Conservation (phyloP, 148 eudicot genomes). For the Heliamphora exappendiculata region DNA sequence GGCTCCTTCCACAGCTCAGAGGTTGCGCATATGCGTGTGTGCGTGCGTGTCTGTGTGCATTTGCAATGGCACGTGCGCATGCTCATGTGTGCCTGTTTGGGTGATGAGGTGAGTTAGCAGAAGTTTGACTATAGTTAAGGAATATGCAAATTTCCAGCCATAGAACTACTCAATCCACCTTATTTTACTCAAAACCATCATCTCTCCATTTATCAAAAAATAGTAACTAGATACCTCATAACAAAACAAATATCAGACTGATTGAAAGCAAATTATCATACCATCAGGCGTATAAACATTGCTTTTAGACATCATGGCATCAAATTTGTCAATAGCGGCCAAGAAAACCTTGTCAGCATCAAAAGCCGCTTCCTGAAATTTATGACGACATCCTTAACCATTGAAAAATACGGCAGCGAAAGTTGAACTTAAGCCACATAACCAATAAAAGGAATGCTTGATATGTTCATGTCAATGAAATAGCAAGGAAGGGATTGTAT, state of each 20-base stretch:
- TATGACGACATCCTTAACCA: background rate
- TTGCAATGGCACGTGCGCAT: too few relatives aligned
- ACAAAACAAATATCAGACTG: background rate
- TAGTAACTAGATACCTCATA: background rate
- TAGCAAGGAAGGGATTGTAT: background rate
- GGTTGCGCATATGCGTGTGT: too few relatives aligned
- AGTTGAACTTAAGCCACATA: background rate
- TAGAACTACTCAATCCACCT: background rate
- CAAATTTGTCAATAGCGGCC: slow-evolving; percentile 95
- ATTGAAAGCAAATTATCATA: slow-evolving; percentile 18
- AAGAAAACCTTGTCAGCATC: slow-evolving; percentile 91
- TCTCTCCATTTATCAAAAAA: background rate
- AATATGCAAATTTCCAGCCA: background rate
- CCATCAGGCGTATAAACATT: slow-evolving; percentile 84
- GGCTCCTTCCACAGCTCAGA: too few relatives aligned
- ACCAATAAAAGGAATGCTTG: background rate
- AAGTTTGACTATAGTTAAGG: background rate
- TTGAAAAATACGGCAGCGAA: background rate
- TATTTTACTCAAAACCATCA: background rate
- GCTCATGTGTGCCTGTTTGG: too few relatives aligned
- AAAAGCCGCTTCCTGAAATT: slow-evolving; percentile 67
- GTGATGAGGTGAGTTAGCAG: background rate
- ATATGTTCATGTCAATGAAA: background rate
- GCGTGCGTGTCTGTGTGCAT: too few relatives aligned
- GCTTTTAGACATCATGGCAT: slow-evolving; percentile 92